Percentiles rank a stretch among this genome's conserved stretches.
Conservation (phyloP, 225 moss, liverwort and hornwort species). For the Ulota crispa region DNA sequence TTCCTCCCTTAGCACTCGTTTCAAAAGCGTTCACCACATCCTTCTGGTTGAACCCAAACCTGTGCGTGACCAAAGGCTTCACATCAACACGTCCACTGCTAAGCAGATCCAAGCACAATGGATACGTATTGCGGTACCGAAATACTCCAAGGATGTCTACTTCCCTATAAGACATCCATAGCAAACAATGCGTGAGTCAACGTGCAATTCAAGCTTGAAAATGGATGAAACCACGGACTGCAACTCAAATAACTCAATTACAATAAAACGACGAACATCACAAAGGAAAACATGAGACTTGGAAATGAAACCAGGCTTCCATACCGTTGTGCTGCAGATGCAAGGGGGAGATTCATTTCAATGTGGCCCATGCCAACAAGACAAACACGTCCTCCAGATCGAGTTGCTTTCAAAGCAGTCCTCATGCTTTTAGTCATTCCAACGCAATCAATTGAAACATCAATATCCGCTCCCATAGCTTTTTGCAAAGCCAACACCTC, state of each 20-base stretch:
- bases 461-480: conserved; percentile 56
- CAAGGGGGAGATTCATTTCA: conserved; percentile 73
- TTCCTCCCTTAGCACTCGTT: conserved; percentile 80
- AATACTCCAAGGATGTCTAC: conserved; percentile 80
- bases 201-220: background rate
- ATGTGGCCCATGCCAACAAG: conserved; percentile 86
- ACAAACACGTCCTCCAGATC: conserved; percentile 74
- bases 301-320: background rate
- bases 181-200: background rate
- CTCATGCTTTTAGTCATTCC: conserved; percentile 85
- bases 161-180: conserved; percentile 48
- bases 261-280: background rate
- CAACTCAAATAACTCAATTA: background rate
- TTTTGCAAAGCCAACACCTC: conserved; percentile 66
- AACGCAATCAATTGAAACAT: conserved; percentile 76
- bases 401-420: conserved; percentile 65
- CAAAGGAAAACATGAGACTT: background rate
- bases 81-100: conserved; percentile 71
- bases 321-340: conserved; percentile 58
- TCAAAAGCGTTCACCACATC: conserved; percentile 79
- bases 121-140: conserved; percentile 88
- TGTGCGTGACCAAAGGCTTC: conserved; percentile 76
- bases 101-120: conserved; percentile 75
- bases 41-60: conserved; percentile 75
- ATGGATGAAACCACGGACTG: background rate